Conservation (phyloP, 208 protist genomes). For the Acanthamoeba sp. region DNA sequence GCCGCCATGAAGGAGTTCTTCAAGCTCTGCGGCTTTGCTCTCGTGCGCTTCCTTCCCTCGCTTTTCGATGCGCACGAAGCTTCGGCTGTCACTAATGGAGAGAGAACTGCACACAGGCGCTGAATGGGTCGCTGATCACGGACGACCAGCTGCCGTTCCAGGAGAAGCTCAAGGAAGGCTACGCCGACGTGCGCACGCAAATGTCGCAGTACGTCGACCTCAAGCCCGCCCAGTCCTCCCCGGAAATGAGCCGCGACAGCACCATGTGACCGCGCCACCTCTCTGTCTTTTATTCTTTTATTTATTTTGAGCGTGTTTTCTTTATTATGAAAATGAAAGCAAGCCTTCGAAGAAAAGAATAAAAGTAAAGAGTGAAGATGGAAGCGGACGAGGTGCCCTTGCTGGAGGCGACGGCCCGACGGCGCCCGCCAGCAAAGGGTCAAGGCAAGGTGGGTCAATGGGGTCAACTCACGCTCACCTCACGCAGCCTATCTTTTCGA, state of each 20-base stretch:
- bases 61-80: too few species aligned
- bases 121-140: conserved; percentile 28
- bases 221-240: neutral
- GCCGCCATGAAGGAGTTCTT: conserved; percentile 53
- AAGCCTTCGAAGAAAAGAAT: too few species aligned
- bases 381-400: neutral
- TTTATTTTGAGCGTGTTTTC: too few species aligned
- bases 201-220: conserved; percentile 33
- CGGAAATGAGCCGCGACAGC: neutral
- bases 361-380: too few species aligned
- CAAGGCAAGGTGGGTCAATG: neutral
- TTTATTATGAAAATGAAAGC: too few species aligned
- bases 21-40: conserved; percentile 45
- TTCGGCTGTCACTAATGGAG: too few species aligned
- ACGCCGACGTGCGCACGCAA: conserved; percentile 31
- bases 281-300: too few species aligned
- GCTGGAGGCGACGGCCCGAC: neutral
- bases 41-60: neutral
- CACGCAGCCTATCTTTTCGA: neutral
- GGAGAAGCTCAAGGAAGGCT: conserved; percentile 67
- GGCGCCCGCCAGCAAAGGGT: neutral
- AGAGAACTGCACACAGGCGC: too few species aligned
- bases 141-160: conserved; percentile 68
- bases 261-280: neutral
- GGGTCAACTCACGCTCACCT: neutral